Conservation (phyloP, 805 yeast genomes). For the Candida patagonica region DNA sequence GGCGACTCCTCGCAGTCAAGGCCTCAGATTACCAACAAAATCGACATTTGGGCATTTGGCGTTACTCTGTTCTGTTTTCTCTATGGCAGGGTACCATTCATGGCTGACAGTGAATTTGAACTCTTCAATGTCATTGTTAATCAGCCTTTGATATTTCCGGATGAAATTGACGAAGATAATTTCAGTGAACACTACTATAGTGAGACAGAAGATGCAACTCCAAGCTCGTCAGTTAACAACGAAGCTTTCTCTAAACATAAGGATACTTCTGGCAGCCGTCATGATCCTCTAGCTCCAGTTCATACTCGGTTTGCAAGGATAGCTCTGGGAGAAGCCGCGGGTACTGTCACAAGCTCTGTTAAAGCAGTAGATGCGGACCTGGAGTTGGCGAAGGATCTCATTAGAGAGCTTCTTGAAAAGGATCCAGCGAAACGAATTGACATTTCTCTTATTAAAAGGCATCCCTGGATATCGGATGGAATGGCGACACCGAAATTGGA, state of each 20-base stretch:
- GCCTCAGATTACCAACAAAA: constrained; percentile 56
- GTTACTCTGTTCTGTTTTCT: constrained; percentile 81
- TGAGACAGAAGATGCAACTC: not conserved
- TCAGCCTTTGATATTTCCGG: constrained; percentile 51
- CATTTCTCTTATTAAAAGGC: constrained; percentile 62
- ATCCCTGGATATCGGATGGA: constrained; percentile 54
- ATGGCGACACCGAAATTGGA: constrained; percentile 25
- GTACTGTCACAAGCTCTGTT: not conserved
- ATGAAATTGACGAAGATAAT: constrained; percentile 11
- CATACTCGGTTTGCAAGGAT: not conserved
- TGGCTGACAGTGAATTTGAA: constrained; percentile 78
- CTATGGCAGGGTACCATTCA: constrained; percentile 84
- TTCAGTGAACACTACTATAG: not conserved
- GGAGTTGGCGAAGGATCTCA: constrained; percentile 40
- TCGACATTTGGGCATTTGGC: constrained; percentile 98
- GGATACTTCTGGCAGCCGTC: constrained; percentile 4
- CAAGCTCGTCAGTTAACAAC: not conserved
- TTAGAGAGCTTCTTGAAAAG: constrained; percentile 54
- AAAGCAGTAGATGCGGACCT: constrained; percentile 18
- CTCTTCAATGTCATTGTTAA: constrained; percentile 74
- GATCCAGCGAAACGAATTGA: constrained; percentile 61
- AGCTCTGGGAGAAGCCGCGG: not conserved
- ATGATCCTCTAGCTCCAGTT: not conserved
- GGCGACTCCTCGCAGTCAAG: constrained; percentile 14
- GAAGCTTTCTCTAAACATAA: not conserved